A percentile compares a stretch with the other conserved stretches of the same genome.
These are phyloP conservation scores for Polytrichum commune DNA, from an alignment of 225 moss, liverwort and hornwort genomes.

Conservation along the genomic window DNA sequence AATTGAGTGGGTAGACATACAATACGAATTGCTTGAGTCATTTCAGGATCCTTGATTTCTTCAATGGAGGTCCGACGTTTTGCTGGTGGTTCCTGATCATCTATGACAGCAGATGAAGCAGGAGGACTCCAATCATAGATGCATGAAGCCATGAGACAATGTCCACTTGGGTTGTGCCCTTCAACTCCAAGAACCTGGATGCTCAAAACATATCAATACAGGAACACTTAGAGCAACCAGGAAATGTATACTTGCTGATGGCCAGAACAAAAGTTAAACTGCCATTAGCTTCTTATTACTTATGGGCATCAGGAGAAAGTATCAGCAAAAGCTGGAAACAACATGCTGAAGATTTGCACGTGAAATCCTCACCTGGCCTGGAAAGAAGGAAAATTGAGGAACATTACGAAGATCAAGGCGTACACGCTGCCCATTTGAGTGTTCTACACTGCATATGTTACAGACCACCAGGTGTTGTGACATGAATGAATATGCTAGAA, in stretches of 20 bases:
- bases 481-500: no score
- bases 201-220: neutral
- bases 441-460: slow-evolving; percentile 53
- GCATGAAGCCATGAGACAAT: slow-evolving; percentile 73
- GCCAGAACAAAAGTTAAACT: neutral
- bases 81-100: slow-evolving; percentile 52
- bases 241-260: neutral
- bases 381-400: slow-evolving; percentile 72
- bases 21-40: slow-evolving; percentile 22
- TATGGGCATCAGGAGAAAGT: neutral
- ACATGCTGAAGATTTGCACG: neutral
- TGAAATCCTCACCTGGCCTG: slow-evolving; percentile 69
- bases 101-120: slow-evolving; percentile 20
- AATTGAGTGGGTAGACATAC: slow-evolving; percentile 15
- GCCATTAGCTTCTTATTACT: neutral
- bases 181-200: slow-evolving; percentile 74
- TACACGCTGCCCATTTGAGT: slow-evolving; percentile 72
- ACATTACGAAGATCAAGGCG: slow-evolving; percentile 81
- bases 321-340: no score
- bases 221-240: neutral
- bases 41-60: slow-evolving; percentile 20
- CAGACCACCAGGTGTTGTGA: slow-evolving; percentile 8
- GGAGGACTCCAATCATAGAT: slow-evolving; percentile 54
- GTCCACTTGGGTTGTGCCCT: slow-evolving; percentile 85
- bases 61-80: slow-evolving; percentile 50